phyloP scores from a whole-genome alignment of 1,284 basidiomycete genomes.

The Fomitopsis palustris region DNA sequence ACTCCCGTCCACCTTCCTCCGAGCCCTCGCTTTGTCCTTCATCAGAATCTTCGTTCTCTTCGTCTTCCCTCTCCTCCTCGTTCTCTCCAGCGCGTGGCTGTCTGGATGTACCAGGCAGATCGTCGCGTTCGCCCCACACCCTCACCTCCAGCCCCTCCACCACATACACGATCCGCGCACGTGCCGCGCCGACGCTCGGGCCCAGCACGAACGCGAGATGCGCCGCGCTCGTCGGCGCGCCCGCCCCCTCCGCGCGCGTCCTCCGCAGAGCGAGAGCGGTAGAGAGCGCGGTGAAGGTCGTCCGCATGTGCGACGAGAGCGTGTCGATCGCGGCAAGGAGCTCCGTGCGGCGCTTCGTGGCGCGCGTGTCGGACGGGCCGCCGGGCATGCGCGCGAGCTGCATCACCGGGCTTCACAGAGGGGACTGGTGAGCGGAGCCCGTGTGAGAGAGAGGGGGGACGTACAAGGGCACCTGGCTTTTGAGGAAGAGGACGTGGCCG shows the following conservation, averaged over 20 bases:
- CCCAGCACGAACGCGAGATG: conserved; percentile 64
- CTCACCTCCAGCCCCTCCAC: conserved; percentile 60
- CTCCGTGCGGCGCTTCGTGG: conserved; percentile 55
- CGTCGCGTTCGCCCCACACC: conserved; percentile 47
- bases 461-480: conserved; percentile 74
- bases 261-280: conserved; percentile 47
- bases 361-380: conserved; percentile 35
- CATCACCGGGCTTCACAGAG: conserved; percentile 49
- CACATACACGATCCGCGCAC: conserved; percentile 55
- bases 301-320: conserved; percentile 66
- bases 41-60: conserved; percentile 16
- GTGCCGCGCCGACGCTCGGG: conserved; percentile 54
- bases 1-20: conserved; percentile 17
- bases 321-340: conserved; percentile 62
- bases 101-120: conserved; percentile 7
- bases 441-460: conserved; percentile 30
- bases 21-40: conserved; percentile 24
- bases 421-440: not conserved
- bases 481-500: conserved; percentile 67
- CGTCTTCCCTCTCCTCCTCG: conserved; percentile 19
- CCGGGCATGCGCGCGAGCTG: conserved; percentile 54
- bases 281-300: conserved; percentile 68
- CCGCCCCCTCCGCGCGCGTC: not conserved
- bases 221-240: conserved; percentile 25
- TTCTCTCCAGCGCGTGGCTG: conserved; percentile 7